Base-by-base conservation (phyloP, 495 filamentous ascomycete species). In the Penicillium fimorum region DNA sequence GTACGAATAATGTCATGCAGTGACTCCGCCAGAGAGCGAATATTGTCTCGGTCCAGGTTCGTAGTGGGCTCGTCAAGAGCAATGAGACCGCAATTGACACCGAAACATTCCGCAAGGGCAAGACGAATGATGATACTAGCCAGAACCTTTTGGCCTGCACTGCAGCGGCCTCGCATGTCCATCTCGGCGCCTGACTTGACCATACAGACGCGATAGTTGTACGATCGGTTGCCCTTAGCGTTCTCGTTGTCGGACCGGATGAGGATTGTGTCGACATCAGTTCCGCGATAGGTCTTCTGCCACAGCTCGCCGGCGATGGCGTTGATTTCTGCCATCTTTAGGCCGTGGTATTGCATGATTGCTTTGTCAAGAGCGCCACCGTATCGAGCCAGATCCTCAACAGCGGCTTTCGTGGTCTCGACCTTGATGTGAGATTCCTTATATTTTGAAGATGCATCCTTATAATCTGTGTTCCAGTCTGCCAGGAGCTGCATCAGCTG, bases 261-360 rank as follows among this genome's bases (percentile, higher is more conserved):
- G 61, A 96, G 80, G 70, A 98, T 96, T 10, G 90, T 92, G 73
- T 99, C 94, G 57, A 99, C 91, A 68, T 99, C 94, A 4, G 93
- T 97, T 58, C 94, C 94, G 66, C 96, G 91, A 74, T 99, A 99
- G 3, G 95, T 96, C 67, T 82, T 86, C 72, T 91, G 90, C 94
- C 94, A 99, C 20, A 99, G 84, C 69, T 99, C 94, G 61, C 89
- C 90, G 59, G 93, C 82, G 67, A 96, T 96, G 49, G 86, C 82
- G 68, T 99, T 99, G 72, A 99, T 96, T 65, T 97, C 93, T 67
- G 93, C 92, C 94, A 99, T 99, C 77, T 97, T 99, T 53, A 95
- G 72, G 20, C 84, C 81, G 71, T 99, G 94, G 66, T 91, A 97
- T 60, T 85, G 87, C 92, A 99, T 97, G 70, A 99, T 94, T 52